Percentiles rank a stretch among this genome's conserved stretches.
Conservation (phyloP, 2,329 filamentous ascomycete genomes). For the Stagonosporopsis rhizophila region DNA sequence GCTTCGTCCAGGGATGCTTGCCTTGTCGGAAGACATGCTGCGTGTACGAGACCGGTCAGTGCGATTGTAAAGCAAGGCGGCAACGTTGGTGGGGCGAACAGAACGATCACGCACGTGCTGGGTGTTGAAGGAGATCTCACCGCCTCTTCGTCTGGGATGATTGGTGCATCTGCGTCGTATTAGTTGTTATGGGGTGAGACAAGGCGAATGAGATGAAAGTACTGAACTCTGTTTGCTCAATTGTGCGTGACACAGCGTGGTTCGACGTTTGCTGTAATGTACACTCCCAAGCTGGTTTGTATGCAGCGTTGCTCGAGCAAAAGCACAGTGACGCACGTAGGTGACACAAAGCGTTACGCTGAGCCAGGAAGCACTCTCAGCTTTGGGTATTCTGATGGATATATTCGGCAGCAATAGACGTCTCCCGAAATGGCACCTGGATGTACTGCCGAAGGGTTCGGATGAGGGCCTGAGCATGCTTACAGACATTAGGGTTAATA, state of each 20-base stretch:
- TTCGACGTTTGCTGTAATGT: conserved; percentile 1
- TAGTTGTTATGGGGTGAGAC: neutral
- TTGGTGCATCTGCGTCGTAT: neutral
- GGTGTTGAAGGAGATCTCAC: conserved; percentile 8
- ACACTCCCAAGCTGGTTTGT: neutral
- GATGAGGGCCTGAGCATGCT: neutral
- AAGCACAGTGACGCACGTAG: conserved; percentile 7
- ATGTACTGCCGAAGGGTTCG: neutral
- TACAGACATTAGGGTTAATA: neutral
- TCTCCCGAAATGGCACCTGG: neutral
- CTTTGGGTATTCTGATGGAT: neutral
- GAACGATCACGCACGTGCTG: neutral
- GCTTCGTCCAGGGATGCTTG: neutral
- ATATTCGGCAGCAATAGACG: too few relatives aligned
- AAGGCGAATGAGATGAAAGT: neutral
- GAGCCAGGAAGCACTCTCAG: neutral
- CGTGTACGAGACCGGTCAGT: conserved; percentile 18
- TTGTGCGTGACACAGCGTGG: conserved; percentile 14
- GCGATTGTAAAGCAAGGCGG: neutral
- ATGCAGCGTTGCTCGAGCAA: conserved; percentile 11
- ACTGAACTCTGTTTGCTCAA: neutral
- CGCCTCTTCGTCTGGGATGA: conserved; percentile 4
- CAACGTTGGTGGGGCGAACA: neutral
- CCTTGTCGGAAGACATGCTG: neutral
- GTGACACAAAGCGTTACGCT: conserved; percentile 2